Conservation (phyloP, 768 basidiomycete genomes). For the Mycena belliarum region DNA sequence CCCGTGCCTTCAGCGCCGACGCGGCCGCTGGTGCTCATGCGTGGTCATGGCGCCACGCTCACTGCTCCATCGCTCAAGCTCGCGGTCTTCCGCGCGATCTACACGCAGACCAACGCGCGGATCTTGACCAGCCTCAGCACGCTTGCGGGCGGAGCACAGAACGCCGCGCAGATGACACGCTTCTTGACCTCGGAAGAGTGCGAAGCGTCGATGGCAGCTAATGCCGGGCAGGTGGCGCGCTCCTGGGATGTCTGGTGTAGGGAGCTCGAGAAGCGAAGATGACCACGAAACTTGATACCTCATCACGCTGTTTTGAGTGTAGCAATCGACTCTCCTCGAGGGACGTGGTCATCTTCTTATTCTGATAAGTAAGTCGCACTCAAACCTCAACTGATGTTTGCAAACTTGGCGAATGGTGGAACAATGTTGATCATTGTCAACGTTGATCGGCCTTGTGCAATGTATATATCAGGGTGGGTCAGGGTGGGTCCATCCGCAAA, state of each 20-base stretch:
- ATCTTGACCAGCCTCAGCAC: constrained; percentile 15
- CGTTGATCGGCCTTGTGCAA: no score
- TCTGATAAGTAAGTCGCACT: no score
- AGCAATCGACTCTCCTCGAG: no score
- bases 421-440: no score
- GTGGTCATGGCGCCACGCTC: constrained; percentile 22
- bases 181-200: constrained; percentile 19
- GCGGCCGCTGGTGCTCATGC: constrained; percentile 20
- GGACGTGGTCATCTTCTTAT: no score
- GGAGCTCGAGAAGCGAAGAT: constrained; percentile 12
- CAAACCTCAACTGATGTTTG: no score
- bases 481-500: no score
- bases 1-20: not conserved
- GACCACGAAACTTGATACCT: no score
- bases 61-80: constrained; percentile 19
- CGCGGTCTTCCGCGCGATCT: constrained; percentile 16
- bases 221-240: constrained; percentile 15
- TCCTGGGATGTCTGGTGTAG: constrained; percentile 21
- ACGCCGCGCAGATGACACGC: not conserved
- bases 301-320: no score
- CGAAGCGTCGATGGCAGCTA: constrained; percentile 2
- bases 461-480: no score
- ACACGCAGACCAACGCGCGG: constrained; percentile 18
- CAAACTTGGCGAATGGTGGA: no score
- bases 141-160: constrained; percentile 7